phyloP scores from a whole-genome alignment of 371 early-diverging fungal genomes.

The Syncephalis plumigaleata region DNA sequence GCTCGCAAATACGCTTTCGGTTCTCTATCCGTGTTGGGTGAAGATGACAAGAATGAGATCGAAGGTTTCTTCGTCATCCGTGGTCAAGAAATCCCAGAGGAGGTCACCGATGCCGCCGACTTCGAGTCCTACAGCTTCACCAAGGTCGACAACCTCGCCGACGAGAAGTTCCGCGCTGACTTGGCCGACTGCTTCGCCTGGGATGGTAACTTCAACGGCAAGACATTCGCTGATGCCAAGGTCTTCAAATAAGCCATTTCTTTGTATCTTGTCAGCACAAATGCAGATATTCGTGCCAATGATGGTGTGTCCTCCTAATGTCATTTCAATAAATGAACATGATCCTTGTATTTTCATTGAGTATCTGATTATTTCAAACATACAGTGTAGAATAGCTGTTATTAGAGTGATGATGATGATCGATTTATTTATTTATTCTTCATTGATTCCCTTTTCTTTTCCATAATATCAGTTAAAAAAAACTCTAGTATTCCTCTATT shows the following conservation, averaged over 20 bases:
- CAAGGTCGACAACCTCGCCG: slow-evolving; percentile 42
- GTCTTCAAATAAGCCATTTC: slow-evolving; percentile 43
- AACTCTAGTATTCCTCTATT: too few species aligned
- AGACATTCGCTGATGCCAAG: slow-evolving; percentile 54
- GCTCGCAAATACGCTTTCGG: slow-evolving; percentile 94
- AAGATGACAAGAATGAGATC: slow-evolving; percentile 79
- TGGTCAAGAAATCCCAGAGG: slow-evolving; percentile 73
- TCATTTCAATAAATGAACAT: too few species aligned
- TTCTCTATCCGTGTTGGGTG: slow-evolving; percentile 67
- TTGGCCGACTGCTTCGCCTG: slow-evolving; percentile 24
- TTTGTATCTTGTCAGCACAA: background rate
- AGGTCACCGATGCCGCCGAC: slow-evolving; percentile 78
- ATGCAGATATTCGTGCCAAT: background rate
- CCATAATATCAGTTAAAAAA: too few species aligned
- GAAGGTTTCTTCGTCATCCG: slow-evolving; percentile 87
- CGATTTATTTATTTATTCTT: too few species aligned
- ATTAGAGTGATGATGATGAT: too few species aligned
- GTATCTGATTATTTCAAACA: too few species aligned
- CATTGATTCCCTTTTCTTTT: too few species aligned
- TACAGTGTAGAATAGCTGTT: too few species aligned
- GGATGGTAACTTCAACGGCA: slow-evolving; percentile 31
- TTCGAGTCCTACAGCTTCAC: slow-evolving; percentile 70
- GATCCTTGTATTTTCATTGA: too few species aligned
- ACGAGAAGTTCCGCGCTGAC: slow-evolving; percentile 13
- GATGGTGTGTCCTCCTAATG: too few species aligned